Percentiles rank a stretch among this genome's conserved stretches.
Evolutionary conservation across 441 rosid species (phyloP).

Genomic region (Aleurites moluccanus): DNA sequence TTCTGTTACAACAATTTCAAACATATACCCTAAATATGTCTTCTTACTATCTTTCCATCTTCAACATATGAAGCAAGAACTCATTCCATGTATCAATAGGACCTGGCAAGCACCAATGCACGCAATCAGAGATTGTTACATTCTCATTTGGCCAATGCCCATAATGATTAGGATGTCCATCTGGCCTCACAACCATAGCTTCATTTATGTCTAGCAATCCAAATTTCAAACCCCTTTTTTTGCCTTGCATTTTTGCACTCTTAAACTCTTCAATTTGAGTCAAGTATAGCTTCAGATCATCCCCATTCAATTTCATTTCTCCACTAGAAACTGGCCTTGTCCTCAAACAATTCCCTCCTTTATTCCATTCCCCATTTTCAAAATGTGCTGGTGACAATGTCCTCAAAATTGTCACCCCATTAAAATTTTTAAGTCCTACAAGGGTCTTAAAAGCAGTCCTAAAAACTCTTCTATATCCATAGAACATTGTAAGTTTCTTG

Average conservation of each 20-base stretch:
- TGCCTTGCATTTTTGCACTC: slow-evolving; percentile 45
- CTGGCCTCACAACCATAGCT: slow-evolving; percentile 67
- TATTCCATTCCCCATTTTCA: slow-evolving; percentile 62
- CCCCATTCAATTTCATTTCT: slow-evolving; percentile 43
- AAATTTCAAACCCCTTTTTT: slow-evolving; percentile 39
- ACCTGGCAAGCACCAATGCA: slow-evolving; percentile 89
- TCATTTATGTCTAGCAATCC: slow-evolving; percentile 48
- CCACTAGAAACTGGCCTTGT: slow-evolving; percentile 45
- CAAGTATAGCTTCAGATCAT: slow-evolving; percentile 38
- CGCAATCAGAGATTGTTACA: slow-evolving; percentile 52
- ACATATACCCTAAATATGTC: background rate
- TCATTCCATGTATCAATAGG: slow-evolving; percentile 81
- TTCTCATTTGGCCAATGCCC: slow-evolving; percentile 49
- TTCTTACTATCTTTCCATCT: slow-evolving; percentile 28
- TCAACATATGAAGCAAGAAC: slow-evolving; percentile 53
- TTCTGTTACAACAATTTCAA: no score
- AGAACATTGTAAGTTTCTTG: slow-evolving; percentile 33
- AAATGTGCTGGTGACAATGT: slow-evolving; percentile 66
- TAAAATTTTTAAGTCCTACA: slow-evolving; percentile 30
- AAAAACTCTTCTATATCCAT: slow-evolving; percentile 58
- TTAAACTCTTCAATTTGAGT: slow-evolving; percentile 58
- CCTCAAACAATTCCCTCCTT: slow-evolving; percentile 58
- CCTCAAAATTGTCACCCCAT: slow-evolving; percentile 53
- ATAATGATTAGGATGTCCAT: slow-evolving; percentile 62
- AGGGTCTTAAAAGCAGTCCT: slow-evolving; percentile 52